These are phyloP conservation scores for Begonia peltatifolia DNA, from an alignment of 306 rosid species.

Conservation along the genomic window DNA sequence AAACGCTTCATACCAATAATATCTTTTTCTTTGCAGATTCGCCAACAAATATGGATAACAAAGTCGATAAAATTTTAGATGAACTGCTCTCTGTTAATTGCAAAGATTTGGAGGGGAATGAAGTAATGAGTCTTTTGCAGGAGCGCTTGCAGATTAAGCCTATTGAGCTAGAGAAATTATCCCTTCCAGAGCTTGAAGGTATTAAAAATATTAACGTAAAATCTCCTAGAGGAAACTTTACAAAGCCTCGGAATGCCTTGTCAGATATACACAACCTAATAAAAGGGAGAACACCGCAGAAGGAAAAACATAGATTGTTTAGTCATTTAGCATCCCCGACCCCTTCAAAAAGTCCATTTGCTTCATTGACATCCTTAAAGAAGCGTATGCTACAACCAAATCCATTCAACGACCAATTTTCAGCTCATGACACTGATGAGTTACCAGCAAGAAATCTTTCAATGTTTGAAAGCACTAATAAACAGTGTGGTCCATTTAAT, in stretches of 20 bases:
- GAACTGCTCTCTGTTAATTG: conserved; percentile 31
- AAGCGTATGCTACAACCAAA: conserved; percentile 33
- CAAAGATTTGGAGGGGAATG: conserved; percentile 56
- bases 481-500: conserved; percentile 19
- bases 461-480: conserved; percentile 6
- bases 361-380: conserved; percentile 26
- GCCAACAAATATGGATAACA: conserved; percentile 20
- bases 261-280: conserved; percentile 27
- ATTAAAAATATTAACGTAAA: conserved; percentile 25
- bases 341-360: conserved; percentile 62
- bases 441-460: conserved; percentile 19
- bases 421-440: conserved; percentile 31
- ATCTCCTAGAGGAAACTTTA: conserved; percentile 21
- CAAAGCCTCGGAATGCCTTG: conserved; percentile 35
- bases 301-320: conserved; percentile 14
- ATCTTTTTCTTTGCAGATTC: conserved; percentile 25
- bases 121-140: conserved; percentile 36
- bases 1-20: too few relatives aligned
- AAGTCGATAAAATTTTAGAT: conserved; percentile 27
- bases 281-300: conserved; percentile 27
- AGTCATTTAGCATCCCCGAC: conserved; percentile 38
- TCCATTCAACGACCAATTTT: conserved; percentile 44
- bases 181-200: conserved; percentile 46
- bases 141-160: conserved; percentile 60
- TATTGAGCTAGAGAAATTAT: conserved; percentile 33